A percentile compares a stretch with the other conserved stretches of the same genome.
phyloP scores from a whole-genome alignment of 2,329 filamentous ascomycete genomes.

The Aspergillus quadrilineatus region DNA sequence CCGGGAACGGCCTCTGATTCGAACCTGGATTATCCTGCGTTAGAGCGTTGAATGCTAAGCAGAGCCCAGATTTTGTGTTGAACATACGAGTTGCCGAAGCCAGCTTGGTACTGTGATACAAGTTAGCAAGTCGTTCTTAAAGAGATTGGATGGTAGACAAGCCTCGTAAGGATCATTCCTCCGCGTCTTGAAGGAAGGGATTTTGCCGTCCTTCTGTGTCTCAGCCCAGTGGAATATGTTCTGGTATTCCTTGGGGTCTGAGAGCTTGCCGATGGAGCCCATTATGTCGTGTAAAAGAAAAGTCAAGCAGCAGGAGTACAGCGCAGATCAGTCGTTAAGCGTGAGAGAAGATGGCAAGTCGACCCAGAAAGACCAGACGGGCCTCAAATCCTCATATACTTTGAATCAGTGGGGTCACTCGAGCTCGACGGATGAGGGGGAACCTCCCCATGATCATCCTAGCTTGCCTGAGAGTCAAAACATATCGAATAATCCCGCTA shows the following conservation, averaged over 20 bases:
- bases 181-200: slow-evolving; percentile 55
- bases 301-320: not conserved
- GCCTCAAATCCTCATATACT: slow-evolving; percentile 10
- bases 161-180: slow-evolving; percentile 57
- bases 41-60: slow-evolving; percentile 25
- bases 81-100: slow-evolving; percentile 53
- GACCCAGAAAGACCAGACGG: not conserved
- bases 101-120: slow-evolving; percentile 51
- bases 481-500: not conserved
- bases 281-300: slow-evolving; percentile 17
- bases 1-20: slow-evolving; percentile 40
- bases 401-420: slow-evolving; percentile 9
- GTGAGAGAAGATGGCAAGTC: not conserved
- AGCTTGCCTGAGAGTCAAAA: not conserved
- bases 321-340: not conserved
- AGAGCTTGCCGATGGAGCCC: slow-evolving; percentile 26
- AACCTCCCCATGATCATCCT: not conserved
- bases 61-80: slow-evolving; percentile 9
- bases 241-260: slow-evolving; percentile 46
- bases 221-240: slow-evolving; percentile 60
- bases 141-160: slow-evolving; percentile 13
- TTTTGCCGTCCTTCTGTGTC: slow-evolving; percentile 57
- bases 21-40: slow-evolving; percentile 31
- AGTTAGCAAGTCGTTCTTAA: slow-evolving; percentile 15
- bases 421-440: not conserved